Percentiles rank a stretch among this genome's conserved stretches.
phyloP scores from a whole-genome alignment of 495 filamentous ascomycete species.

The Hypoxylon perforatum region DNA sequence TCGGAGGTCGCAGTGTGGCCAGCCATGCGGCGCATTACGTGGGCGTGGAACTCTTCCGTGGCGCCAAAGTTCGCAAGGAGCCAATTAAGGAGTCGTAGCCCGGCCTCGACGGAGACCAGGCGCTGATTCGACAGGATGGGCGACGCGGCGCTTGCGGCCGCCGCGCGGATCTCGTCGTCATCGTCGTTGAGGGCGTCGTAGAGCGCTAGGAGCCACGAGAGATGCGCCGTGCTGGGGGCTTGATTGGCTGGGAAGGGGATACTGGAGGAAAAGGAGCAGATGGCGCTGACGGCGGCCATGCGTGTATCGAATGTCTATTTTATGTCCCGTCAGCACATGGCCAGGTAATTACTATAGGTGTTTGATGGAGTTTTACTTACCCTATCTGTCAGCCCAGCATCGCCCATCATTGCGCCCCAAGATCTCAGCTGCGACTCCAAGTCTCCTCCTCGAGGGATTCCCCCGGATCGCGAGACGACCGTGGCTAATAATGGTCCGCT shows the following conservation, averaged over 20 bases:
- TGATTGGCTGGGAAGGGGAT: constrained; percentile 37
- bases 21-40: constrained; percentile 49
- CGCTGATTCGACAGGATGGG: constrained; percentile 47
- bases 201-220: constrained; percentile 59
- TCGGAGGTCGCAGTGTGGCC: constrained; percentile 34
- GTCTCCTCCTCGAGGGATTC: constrained; percentile 11
- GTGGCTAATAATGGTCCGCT: constrained; percentile 57
- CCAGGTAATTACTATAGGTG: too few species aligned
- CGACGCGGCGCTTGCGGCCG: constrained; percentile 64
- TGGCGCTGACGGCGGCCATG: constrained; percentile 62
- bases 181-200: constrained; percentile 80
- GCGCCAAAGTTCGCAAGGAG: constrained; percentile 41
- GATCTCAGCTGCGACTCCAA: constrained; percentile 42
- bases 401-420: constrained; percentile 59
- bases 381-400: constrained; percentile 55
- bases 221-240: constrained; percentile 35
- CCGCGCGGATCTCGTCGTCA: constrained; percentile 84
- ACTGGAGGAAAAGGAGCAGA: constrained; percentile 48
- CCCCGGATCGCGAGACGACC: constrained; percentile 22
- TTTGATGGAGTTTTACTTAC: too few species aligned
- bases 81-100: constrained; percentile 49
- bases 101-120: constrained; percentile 56
- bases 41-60: constrained; percentile 45
- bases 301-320: constrained; percentile 77
- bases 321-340: too few species aligned